Conservation (phyloP, 1,284 basidiomycete species). For the Pseudozyma tsukubaensis region DNA sequence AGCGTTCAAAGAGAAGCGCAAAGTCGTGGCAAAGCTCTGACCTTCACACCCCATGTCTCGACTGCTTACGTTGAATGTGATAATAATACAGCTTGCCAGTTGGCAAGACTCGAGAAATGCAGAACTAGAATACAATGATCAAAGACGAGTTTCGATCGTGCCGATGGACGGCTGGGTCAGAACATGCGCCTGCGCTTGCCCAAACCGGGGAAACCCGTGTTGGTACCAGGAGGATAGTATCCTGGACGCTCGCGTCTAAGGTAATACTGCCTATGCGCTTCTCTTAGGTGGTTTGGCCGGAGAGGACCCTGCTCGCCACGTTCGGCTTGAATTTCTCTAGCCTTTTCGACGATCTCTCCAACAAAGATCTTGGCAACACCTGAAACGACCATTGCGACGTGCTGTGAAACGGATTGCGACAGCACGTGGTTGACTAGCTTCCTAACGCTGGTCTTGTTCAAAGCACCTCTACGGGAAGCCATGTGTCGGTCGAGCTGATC, state of each 20-base stretch:
- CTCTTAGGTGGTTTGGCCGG: constrained; percentile 85
- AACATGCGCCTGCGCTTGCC: constrained; percentile 62
- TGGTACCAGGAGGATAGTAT: constrained; percentile 55
- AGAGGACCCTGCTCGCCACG: constrained; percentile 80
- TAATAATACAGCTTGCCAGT: constrained; percentile 6
- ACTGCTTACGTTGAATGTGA: background rate
- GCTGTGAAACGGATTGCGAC: constrained; percentile 81
- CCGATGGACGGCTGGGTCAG: constrained; percentile 12
- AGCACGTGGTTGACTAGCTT: constrained; percentile 87
- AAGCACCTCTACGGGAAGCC: constrained; percentile 82
- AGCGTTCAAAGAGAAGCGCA: constrained; percentile 30
- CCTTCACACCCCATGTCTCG: background rate
- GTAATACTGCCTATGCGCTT: constrained; percentile 85
- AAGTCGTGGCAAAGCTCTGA: constrained; percentile 35
- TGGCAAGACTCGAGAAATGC: background rate
- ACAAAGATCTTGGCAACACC: constrained; percentile 92
- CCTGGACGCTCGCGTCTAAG: constrained; percentile 75
- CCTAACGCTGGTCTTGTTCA: constrained; percentile 83
- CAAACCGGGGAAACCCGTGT: constrained; percentile 52
- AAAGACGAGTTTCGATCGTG: background rate
- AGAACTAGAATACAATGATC: constrained; percentile 1
- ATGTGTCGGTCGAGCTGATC: constrained; percentile 89
- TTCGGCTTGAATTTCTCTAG: constrained; percentile 79
- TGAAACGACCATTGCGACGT: constrained; percentile 86
- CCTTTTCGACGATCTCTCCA: constrained; percentile 89